Conservation (phyloP, 768 basidiomycete species). For the Boletus bicolor region DNA sequence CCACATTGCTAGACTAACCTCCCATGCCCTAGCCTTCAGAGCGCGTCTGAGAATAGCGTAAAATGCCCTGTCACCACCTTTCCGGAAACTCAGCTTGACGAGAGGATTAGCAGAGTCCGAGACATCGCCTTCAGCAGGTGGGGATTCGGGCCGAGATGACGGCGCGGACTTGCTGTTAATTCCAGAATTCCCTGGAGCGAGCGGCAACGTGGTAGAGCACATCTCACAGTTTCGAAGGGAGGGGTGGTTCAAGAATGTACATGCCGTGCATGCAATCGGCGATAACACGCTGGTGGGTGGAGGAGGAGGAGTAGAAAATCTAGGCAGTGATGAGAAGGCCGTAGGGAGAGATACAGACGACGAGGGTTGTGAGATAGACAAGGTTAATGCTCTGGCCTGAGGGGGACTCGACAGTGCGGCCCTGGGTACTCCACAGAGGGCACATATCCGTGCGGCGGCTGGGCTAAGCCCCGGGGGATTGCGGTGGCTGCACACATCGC, state of each 20-base stretch:
- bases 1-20: conserved; percentile 37
- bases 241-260: conserved; percentile 90
- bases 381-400: conserved; percentile 31
- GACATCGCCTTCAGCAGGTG: conserved; percentile 27
- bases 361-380: conserved; percentile 39
- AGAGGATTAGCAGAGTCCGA: conserved; percentile 39
- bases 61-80: conserved; percentile 82
- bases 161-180: conserved; percentile 57
- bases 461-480: conserved; percentile 79
- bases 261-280: conserved; percentile 71
- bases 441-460: conserved; percentile 64
- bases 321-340: conserved; percentile 16
- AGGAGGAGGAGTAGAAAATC: conserved; percentile 12
- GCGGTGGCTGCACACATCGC: conserved; percentile 81
- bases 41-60: conserved; percentile 74
- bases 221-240: conserved; percentile 78
- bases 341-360: conserved; percentile 34
- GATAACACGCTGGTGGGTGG: conserved; percentile 20
- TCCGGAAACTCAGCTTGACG: conserved; percentile 86
- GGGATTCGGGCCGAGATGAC: conserved; percentile 60
- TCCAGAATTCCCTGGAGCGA: conserved; percentile 12
- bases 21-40: conserved; percentile 73
- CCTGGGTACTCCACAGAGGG: conserved; percentile 79
- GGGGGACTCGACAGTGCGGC: conserved; percentile 31
- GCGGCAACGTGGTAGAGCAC: conserved; percentile 69